Evolutionary conservation across 441 rosid genomes (phyloP), one percentile per base, ranked within the genome.

Genomic region (Macaranga tanarius): DNA sequence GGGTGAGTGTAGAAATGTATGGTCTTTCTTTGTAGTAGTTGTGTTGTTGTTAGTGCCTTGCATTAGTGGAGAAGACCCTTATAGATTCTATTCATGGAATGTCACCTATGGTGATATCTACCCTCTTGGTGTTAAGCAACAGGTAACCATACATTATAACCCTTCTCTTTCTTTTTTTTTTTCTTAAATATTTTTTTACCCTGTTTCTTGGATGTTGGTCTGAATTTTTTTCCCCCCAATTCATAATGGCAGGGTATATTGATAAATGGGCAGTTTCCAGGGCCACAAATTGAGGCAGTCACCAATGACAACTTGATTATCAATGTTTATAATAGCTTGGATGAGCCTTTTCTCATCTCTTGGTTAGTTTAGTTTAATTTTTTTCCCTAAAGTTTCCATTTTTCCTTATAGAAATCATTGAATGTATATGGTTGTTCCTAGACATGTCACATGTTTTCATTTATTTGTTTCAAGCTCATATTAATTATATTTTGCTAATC

Each of bases 111-210:
- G 95, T 13, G 80, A 88, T 77, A 86, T 93, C 67, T 87, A 87
- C 68, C 97, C 97, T 11, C 97, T 90, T 76, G 98, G 97, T 52
- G 90, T 86, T 16, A 89, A 81, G 79, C 94, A 90, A 81, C 88
- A 85, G 94, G 98, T 92, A 34, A 26, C 10, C 51, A 5, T 34
- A 31, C 38, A 2, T 4, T 34, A 34, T 7, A 34, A 34, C 38
- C 10, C 45, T 23, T 19, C 23, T 42, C 20, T 12, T 38, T 34
- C 7, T 59, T 0, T 40, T 60, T 26, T 20, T 16, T 44, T 26
- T 19, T 38, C 20, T 19, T 20, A 31, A 26, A 34, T 19, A 56
- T 8, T 4, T 16, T 9, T 62, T 51, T 38, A 34, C 31, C 50
- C 40, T 45, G 10, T 61, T 51, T 23, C 38, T 59, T 9, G 17